A percentile compares a stretch with the other conserved stretches of the same genome.
These are phyloP conservation scores for Mrakia gelida DNA, from an alignment of 768 basidiomycete species.

Conservation along the genomic window DNA sequence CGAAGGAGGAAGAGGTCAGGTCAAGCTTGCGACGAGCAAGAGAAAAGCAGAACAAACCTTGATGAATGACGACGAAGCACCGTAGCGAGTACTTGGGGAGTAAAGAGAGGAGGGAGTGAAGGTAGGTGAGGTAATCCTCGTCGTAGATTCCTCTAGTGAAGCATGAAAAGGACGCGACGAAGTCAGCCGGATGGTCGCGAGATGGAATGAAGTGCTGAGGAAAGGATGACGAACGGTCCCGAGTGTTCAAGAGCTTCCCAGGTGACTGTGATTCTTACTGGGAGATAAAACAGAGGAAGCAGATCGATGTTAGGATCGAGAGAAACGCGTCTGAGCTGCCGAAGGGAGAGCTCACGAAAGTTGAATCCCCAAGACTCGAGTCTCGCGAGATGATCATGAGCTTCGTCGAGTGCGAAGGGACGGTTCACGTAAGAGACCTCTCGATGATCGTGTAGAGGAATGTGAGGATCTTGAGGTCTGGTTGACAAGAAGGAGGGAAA, in stretches of 20 bases:
- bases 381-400: constrained; percentile 64
- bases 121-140: constrained; percentile 70
- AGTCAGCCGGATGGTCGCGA: not conserved
- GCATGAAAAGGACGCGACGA: not conserved
- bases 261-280: constrained; percentile 86
- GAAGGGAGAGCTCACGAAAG: constrained; percentile 50
- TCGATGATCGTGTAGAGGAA: constrained; percentile 62
- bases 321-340: not conserved
- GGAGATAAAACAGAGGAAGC: too few species aligned
- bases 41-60: constrained; percentile 3
- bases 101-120: constrained; percentile 63
- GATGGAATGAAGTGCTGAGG: not conserved
- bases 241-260: constrained; percentile 97
- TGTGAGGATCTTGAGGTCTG: constrained; percentile 57
- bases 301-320: not conserved
- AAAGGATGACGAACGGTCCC: constrained; percentile 64
- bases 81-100: constrained; percentile 61
- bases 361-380: constrained; percentile 36
- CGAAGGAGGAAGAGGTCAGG: not conserved
- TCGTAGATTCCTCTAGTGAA: constrained; percentile 72
- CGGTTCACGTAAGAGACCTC: constrained; percentile 78
- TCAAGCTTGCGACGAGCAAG: not conserved
- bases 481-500: not conserved
- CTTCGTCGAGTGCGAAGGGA: constrained; percentile 86
- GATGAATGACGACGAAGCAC: constrained; percentile 29